Base-by-base conservation (phyloP, 805 yeast species). In the Pichia exigua region DNA sequence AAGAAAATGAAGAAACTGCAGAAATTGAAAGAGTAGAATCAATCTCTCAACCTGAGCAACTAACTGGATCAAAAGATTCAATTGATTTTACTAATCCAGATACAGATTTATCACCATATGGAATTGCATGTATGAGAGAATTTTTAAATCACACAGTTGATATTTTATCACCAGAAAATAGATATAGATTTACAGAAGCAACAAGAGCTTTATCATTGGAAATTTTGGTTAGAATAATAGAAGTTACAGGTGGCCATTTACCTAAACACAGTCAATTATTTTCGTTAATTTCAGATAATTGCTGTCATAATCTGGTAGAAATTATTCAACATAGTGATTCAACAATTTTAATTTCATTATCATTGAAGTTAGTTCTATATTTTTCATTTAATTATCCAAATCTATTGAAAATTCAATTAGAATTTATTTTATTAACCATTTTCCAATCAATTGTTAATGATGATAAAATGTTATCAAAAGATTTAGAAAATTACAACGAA, bases 301-400 rank as follows among this genome's bases (percentile, higher is more conserved):
- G 91, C n/a, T 87, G 89, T 65, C 92, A 90, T 63, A 87, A 88
- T 61, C 75, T 91, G 28, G 78, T 92, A 45, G 94, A 83, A 64
- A 77, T 90, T 27, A 80, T 90, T 30, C 87, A 95, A 55, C 76
- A 80, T 35, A 73, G 78, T 2, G 95, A 88, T 56, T 85, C 89
- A 18, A 78, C 87, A 2, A 75, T 84, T 2, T 70, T 94, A 12
- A 72, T 92, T 17, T 87, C 83, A 55, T 81, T 86, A 11, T 79
- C 97, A 0, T 73, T 94, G 55, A 86, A 85, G 57, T 72, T 90
- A 27, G 84, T 89, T 60, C 74, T 87, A 5, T 81, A 94, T 15
- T 72, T 92, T 55, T 75, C 85, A 9, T 75, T 85, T 20, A 81
- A 87, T 2, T 70, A 86, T 59, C 85, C 87, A 2, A 70, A 74